phyloP scores from a whole-genome alignment of 805 yeast species.

The Scheffersomyces lignosus region DNA sequence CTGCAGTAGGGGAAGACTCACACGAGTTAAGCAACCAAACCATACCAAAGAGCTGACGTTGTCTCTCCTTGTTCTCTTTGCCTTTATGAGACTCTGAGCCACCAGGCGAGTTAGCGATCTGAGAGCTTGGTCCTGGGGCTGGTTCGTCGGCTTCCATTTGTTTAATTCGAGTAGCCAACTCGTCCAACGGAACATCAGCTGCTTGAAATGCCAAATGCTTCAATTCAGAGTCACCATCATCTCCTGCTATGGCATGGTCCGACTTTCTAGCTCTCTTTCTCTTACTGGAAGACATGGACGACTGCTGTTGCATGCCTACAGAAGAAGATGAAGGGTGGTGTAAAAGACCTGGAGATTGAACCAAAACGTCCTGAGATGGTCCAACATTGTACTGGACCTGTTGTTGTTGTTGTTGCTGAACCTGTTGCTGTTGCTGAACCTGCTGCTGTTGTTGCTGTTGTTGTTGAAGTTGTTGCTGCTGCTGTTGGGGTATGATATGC shows the following conservation, averaged over 20 bases:
- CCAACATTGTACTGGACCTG: neutral
- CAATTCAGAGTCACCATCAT: constrained; percentile 37
- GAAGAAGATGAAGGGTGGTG: constrained; percentile 1
- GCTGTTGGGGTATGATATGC: constrained; percentile 1
- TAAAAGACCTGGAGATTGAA: neutral
- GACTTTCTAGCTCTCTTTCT: constrained; percentile 29
- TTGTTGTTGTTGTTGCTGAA: constrained; percentile 1
- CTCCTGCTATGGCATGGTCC: constrained; percentile 32
- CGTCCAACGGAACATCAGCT: constrained; percentile 36
- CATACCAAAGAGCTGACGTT: constrained; percentile 78
- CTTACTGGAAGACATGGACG: constrained; percentile 1
- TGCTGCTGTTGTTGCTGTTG: constrained; percentile 1
- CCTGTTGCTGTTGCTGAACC: constrained; percentile 4
- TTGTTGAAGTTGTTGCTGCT: constrained; percentile 1
- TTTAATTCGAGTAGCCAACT: constrained; percentile 46
- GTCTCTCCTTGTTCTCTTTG: constrained; percentile 46
- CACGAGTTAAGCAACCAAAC: constrained; percentile 75
- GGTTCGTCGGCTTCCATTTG: constrained; percentile 34
- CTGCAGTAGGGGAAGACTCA: constrained; percentile 45
- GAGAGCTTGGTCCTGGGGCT: constrained; percentile 4
- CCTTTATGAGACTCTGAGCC: constrained; percentile 4
- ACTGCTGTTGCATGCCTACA: neutral
- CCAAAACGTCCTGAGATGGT: neutral
- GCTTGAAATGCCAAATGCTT: constrained; percentile 37
- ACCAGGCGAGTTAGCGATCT: neutral